Conservation (phyloP, 176 grass and related monocot genomes). For the Carex scoparia region DNA sequence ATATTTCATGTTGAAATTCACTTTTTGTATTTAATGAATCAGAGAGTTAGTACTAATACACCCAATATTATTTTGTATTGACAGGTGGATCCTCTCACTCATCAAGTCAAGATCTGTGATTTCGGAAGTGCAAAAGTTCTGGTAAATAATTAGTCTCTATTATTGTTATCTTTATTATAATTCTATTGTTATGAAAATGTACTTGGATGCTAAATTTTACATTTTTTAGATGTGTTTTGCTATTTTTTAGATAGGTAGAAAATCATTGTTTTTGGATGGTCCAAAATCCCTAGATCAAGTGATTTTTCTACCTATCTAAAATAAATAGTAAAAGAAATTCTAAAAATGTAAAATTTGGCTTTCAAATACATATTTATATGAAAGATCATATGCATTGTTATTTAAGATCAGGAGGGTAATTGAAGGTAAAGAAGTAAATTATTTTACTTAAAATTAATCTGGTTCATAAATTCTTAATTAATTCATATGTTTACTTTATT, state of each 20-base stretch:
- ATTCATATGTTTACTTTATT: conserved; percentile 6
- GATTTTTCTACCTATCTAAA: too few relatives aligned
- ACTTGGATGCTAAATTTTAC: too few relatives aligned
- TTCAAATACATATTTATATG: too few relatives aligned
- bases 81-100: conserved; percentile 57
- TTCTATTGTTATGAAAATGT: neutral
- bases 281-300: too few relatives aligned
- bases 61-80: neutral
- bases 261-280: too few relatives aligned
- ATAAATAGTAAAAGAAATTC: too few relatives aligned
- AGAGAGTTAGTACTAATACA: neutral
- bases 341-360: too few relatives aligned
- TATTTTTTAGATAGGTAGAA: too few relatives aligned
- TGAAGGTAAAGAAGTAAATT: neutral
- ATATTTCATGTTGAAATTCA: neutral
- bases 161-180: conserved; percentile 9
- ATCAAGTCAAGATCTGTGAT: conserved; percentile 64
- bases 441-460: neutral
- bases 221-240: too few relatives aligned
- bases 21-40: neutral
- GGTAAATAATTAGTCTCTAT: conserved; percentile 31
- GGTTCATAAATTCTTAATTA: neutral
- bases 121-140: conserved; percentile 75
- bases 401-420: neutral
- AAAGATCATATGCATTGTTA: too few relatives aligned